phyloP scores from a whole-genome alignment of 2,329 filamentous ascomycete species.

The Fusarium tuaranense region DNA sequence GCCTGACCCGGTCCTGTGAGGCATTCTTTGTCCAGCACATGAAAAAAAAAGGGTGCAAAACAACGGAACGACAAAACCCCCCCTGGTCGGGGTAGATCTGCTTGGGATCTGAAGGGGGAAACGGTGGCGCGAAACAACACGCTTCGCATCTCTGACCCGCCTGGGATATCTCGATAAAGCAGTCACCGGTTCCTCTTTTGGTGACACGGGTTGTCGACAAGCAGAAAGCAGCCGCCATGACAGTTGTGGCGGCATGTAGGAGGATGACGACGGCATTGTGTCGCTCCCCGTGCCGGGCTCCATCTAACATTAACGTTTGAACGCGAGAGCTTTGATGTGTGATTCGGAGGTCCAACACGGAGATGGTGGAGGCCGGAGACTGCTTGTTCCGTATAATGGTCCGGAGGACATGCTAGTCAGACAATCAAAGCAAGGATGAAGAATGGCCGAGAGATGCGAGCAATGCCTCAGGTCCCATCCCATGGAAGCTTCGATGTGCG shows the following conservation, averaged over 20 bases:
- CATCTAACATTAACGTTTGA: slow-evolving; percentile 17
- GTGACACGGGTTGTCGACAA: neutral
- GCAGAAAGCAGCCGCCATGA: slow-evolving; percentile 13
- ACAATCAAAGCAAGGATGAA: slow-evolving; percentile 12
- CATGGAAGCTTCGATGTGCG: slow-evolving; percentile 17
- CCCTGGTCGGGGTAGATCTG: slow-evolving; percentile 22
- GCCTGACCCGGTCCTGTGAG: slow-evolving; percentile 32
- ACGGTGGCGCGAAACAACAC: slow-evolving; percentile 30
- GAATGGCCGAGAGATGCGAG: slow-evolving; percentile 26
- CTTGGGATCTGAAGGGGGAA: slow-evolving; percentile 22
- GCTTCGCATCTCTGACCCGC: slow-evolving; percentile 22
- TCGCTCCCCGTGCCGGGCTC: slow-evolving; percentile 5
- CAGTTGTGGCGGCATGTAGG: slow-evolving; percentile 40
- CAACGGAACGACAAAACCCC: slow-evolving; percentile 15
- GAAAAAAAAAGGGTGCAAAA: neutral
- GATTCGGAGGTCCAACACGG: slow-evolving; percentile 12
- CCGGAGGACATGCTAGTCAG: slow-evolving; percentile 34
- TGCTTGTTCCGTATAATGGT: slow-evolving; percentile 23
- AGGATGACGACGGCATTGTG: slow-evolving; percentile 15
- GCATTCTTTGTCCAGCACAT: neutral
- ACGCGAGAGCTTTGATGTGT: slow-evolving; percentile 4
- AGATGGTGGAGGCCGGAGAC: slow-evolving; percentile 19
- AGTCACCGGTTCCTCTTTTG: slow-evolving; percentile 10
- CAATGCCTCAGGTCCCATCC: slow-evolving; percentile 11
- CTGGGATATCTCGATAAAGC: slow-evolving; percentile 30